phyloP scores from a whole-genome alignment of 176 grass and related monocot species.

The Triticum urartu region DNA sequence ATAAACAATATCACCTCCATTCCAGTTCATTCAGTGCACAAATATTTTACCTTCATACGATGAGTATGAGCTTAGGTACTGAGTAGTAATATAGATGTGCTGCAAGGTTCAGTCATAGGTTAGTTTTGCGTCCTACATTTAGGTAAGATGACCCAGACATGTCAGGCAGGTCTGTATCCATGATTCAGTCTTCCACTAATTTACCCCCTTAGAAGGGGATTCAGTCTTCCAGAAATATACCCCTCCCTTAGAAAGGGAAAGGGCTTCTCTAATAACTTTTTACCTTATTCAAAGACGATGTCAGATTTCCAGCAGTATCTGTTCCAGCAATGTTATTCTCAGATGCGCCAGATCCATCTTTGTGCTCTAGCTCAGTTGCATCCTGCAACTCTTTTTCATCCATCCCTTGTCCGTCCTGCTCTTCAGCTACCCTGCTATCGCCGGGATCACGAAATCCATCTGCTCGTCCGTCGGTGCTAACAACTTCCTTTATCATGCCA shows the following conservation, averaged over 20 bases:
- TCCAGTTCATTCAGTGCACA: neutral
- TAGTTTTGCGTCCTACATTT: neutral
- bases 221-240: neutral
- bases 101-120: neutral
- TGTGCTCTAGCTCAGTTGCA: constrained; percentile 11
- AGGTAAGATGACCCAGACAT: too few species aligned
- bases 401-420: neutral
- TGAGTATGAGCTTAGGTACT: neutral
- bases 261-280: neutral
- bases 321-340: neutral
- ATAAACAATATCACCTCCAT: neutral
- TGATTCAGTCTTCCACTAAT: too few species aligned
- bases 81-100: neutral
- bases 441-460: neutral
- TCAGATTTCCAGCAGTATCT: neutral
- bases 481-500: constrained; percentile 23
- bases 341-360: constrained; percentile 10
- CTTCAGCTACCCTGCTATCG: neutral
- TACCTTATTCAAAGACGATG: constrained; percentile 27
- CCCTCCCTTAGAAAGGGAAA: neutral
- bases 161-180: too few species aligned
- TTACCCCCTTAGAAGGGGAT: neutral
- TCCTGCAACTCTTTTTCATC: neutral
- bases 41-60: neutral
- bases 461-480: neutral